These are phyloP conservation scores for Rhododendron williamsianum DNA, from an alignment of 148 eudicot species.

Conservation along the genomic window DNA sequence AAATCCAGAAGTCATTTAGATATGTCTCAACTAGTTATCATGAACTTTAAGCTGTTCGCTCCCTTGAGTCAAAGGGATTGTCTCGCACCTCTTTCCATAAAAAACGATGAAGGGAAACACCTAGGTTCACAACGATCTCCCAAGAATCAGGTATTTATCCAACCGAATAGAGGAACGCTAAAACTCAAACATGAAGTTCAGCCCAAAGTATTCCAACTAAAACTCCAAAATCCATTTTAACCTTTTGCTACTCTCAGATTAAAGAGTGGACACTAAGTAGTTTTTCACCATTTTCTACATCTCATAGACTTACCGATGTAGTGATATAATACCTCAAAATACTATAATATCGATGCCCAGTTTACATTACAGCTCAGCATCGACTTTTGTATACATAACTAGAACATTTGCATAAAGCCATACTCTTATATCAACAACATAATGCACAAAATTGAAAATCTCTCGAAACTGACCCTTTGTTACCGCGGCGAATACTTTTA, in stretches of 20 bases:
- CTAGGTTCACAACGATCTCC: neutral
- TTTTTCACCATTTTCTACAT: neutral
- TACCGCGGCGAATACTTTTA: slow-evolving; percentile 81
- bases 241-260: neutral
- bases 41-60: neutral
- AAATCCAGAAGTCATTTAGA: neutral
- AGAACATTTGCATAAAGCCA: neutral
- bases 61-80: neutral
- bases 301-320: neutral
- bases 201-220: neutral
- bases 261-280: neutral
- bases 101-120: neutral
- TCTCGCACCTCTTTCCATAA: neutral
- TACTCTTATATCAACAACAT: neutral
- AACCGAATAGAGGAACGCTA: neutral
- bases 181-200: neutral
- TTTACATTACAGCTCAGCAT: neutral
- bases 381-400: neutral
- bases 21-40: neutral
- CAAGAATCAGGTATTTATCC: neutral
- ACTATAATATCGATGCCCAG: neutral
- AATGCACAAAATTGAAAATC: neutral
- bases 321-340: neutral
- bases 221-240: neutral
- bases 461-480: slow-evolving; percentile 59